Percentiles rank a stretch among this genome's conserved stretches.
Evolutionary conservation across 371 early-diverging fungal genomes (phyloP).

Genomic region (Mortierella sp.): DNA sequence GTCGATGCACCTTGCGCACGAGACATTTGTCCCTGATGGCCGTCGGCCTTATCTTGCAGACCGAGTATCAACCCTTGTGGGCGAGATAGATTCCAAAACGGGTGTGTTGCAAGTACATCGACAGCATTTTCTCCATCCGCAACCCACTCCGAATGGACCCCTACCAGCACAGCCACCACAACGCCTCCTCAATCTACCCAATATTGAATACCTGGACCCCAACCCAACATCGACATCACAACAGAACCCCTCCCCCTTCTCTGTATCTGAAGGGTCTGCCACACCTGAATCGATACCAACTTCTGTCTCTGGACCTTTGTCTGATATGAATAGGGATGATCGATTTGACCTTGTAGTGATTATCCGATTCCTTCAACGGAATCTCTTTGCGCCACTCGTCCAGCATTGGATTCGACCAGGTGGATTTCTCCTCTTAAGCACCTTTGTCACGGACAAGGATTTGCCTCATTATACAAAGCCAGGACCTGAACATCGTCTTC

Average conservation of each 20-base stretch:
- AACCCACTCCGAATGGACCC: no score
- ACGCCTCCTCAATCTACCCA: no score
- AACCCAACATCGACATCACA: not conserved
- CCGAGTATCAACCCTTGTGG: constrained; percentile 11
- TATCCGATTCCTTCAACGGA: constrained; percentile 24
- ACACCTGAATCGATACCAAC: not conserved
- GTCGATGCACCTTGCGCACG: constrained; percentile 1
- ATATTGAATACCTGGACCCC: no score
- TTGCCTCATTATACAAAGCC: constrained; percentile 24
- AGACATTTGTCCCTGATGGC: constrained; percentile 12
- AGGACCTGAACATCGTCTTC: constrained; percentile 21
- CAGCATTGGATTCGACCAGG: constrained; percentile 25
- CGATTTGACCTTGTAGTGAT: constrained; percentile 23
- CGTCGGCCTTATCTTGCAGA: not conserved
- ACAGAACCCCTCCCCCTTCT: not conserved
- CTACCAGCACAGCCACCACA: no score
- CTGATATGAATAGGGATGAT: not conserved
- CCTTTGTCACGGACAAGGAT: constrained; percentile 22
- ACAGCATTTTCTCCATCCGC: no score
- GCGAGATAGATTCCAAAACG: constrained; percentile 16
- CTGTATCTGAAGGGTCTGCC: constrained; percentile 4
- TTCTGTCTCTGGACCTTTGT: not conserved
- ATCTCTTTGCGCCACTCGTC: constrained; percentile 9
- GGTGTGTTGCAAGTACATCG: constrained; percentile 6
- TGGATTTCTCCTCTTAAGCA: constrained; percentile 15